Conservation (phyloP, 164 flowering plant genomes). For the Umbellularia californica region DNA sequence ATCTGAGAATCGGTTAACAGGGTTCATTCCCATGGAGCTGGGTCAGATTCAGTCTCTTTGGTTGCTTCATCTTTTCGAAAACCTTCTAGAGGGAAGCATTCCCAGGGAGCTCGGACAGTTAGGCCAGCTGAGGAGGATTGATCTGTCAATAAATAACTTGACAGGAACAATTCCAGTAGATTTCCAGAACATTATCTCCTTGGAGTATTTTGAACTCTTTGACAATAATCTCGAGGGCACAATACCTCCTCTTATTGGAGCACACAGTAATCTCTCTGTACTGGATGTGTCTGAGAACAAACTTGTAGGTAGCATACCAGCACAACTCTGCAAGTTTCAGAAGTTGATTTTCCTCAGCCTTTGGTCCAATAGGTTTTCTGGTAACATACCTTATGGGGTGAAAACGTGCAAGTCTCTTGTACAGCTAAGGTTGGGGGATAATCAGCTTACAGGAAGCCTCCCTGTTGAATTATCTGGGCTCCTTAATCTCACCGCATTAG, state of each 20-base stretch:
- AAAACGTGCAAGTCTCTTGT: conserved; percentile 46
- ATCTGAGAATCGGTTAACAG: conserved; percentile 47
- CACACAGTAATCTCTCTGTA: conserved; percentile 29
- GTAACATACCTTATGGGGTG: conserved; percentile 44
- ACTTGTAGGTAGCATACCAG: conserved; percentile 44
- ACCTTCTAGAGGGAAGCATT: conserved; percentile 45
- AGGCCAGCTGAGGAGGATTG: conserved; percentile 28
- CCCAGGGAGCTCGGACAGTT: conserved; percentile 44
- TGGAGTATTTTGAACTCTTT: conserved; percentile 44
- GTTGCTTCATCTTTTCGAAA: conserved; percentile 53
- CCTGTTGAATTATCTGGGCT: conserved; percentile 34
- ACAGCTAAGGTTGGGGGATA: conserved; percentile 43
- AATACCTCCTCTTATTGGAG: conserved; percentile 49
- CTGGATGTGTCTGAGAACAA: conserved; percentile 40
- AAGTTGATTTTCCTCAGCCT: conserved; percentile 44
- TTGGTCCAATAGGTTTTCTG: conserved; percentile 44
- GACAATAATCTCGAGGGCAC: conserved; percentile 38
- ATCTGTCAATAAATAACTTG: conserved; percentile 52
- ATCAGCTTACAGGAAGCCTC: conserved; percentile 50
- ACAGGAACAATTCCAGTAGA: conserved; percentile 42
- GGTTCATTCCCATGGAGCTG: conserved; percentile 44
- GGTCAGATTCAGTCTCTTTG: conserved; percentile 36
- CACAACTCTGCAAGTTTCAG: conserved; percentile 28
- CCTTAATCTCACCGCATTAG: conserved; percentile 41
- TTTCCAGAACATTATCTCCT: conserved; percentile 33